These are phyloP conservation scores for Kwoniella shandongensis DNA, from an alignment of 768 basidiomycete genomes.

Conservation along the genomic window DNA sequence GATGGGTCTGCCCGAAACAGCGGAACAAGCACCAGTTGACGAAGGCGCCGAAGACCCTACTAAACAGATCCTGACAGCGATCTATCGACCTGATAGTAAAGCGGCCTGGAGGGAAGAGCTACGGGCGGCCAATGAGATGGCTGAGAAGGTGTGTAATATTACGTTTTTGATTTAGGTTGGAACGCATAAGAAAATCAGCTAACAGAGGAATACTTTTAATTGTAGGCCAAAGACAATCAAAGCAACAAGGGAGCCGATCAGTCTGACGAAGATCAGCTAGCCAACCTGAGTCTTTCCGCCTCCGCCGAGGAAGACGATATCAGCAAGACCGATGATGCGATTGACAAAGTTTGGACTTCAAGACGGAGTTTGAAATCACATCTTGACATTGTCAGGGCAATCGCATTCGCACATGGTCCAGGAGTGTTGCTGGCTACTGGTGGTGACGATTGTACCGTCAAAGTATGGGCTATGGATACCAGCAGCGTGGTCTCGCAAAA, in stretches of 20 bases:
- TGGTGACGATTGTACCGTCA: constrained; percentile 92
- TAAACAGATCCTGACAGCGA: constrained; percentile 60
- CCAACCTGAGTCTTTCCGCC: constrained; percentile 57
- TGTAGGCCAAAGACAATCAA: constrained; percentile 17
- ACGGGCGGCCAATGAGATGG: constrained; percentile 50
- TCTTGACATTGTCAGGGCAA: constrained; percentile 83
- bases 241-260: background rate
- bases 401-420: constrained; percentile 75
- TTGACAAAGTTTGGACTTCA: constrained; percentile 72
- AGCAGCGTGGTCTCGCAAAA: constrained; percentile 69
- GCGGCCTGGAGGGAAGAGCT: constrained; percentile 77
- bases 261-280: constrained; percentile 52
- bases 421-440: constrained; percentile 86
- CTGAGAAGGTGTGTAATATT: constrained; percentile 37
- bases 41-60: constrained; percentile 53
- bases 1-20: constrained; percentile 49
- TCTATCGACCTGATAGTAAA: constrained; percentile 81
- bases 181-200: background rate
- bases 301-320: constrained; percentile 65
- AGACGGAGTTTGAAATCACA: constrained; percentile 91
- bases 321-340: constrained; percentile 59
- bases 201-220: background rate
- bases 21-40: constrained; percentile 45
- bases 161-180: background rate
- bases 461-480: constrained; percentile 89